Evolutionary conservation across 495 filamentous ascomycete species (phyloP).

Genomic region (Hypoxylon trugodes): DNA sequence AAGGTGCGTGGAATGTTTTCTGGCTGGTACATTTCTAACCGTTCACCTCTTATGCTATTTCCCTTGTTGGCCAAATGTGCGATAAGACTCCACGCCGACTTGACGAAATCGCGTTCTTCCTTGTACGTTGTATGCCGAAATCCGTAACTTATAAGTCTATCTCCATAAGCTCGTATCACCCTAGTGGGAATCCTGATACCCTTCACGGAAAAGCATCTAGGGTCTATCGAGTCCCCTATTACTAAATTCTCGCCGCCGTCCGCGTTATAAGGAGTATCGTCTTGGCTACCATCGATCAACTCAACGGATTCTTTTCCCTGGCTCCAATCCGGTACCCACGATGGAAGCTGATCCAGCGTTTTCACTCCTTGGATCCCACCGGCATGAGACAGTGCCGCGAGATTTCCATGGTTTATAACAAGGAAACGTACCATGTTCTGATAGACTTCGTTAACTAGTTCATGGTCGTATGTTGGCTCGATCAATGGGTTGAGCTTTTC

Average conservation of each 20-base stretch:
- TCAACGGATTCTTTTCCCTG: conserved; percentile 19
- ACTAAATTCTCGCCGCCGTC: conserved; percentile 10
- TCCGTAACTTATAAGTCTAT: conserved; percentile 26
- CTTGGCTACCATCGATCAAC: conserved; percentile 7
- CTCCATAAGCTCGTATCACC: conserved; percentile 21
- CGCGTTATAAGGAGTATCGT: conserved; percentile 12
- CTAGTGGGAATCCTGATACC: conserved; percentile 13
- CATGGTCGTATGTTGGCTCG: conserved; percentile 23
- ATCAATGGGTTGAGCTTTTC: conserved; percentile 23
- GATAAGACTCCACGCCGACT: conserved; percentile 21
- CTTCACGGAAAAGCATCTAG: conserved; percentile 14
- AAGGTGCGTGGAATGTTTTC: conserved; percentile 22
- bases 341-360: conserved; percentile 19
- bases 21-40: neutral
- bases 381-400: conserved; percentile 25
- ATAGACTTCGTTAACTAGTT: conserved; percentile 10
- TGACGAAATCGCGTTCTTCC: conserved; percentile 24
- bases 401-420: conserved; percentile 26
- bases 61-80: neutral
- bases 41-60: neutral
- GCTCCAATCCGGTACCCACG: conserved; percentile 34
- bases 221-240: conserved; percentile 18
- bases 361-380: conserved; percentile 22
- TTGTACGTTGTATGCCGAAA: conserved; percentile 16
- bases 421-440: conserved; percentile 22